Evolutionary conservation across 495 filamentous ascomycete genomes (phyloP).

Genomic region (Aspergillus bertholletiae): DNA sequence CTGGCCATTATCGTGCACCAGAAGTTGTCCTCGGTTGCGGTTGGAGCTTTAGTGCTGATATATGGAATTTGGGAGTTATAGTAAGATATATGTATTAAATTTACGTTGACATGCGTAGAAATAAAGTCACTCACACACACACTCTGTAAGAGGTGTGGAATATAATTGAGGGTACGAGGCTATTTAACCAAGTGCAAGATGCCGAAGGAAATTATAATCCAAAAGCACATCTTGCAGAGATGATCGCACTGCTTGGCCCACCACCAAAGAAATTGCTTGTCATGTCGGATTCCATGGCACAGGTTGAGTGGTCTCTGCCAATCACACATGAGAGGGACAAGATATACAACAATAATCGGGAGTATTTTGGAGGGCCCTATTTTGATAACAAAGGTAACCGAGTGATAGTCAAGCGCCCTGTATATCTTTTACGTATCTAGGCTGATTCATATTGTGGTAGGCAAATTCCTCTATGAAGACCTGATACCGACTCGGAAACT

Average conservation of each 20-base stretch:
- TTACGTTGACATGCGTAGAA: background rate
- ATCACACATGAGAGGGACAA: conserved; percentile 7
- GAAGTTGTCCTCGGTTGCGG: conserved; percentile 31
- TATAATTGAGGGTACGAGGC: conserved; percentile 31
- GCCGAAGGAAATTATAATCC: conserved; percentile 14
- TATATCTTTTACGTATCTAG: background rate
- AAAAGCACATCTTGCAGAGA: conserved; percentile 32
- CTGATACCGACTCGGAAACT: conserved; percentile 11
- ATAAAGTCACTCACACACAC: background rate
- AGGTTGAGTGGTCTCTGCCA: conserved; percentile 11
- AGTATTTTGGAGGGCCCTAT: conserved; percentile 18
- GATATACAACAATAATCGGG: conserved; percentile 8
- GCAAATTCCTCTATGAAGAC: conserved; percentile 10
- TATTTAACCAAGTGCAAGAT: conserved; percentile 30
- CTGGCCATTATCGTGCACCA: conserved; percentile 34
- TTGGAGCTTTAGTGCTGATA: conserved; percentile 33
- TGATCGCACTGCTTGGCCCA: conserved; percentile 36
- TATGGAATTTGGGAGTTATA: conserved; percentile 39
- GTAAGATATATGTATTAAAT: conserved; percentile 19
- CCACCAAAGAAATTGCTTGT: conserved; percentile 31
- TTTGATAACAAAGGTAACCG: conserved; percentile 12
- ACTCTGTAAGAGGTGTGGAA: conserved; percentile 32
- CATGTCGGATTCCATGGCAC: conserved; percentile 18
- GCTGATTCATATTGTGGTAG: background rate
- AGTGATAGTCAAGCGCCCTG: background rate